Evolutionary conservation across 1,284 basidiomycete genomes (phyloP).

Genomic region (Coniophora puteana): DNA sequence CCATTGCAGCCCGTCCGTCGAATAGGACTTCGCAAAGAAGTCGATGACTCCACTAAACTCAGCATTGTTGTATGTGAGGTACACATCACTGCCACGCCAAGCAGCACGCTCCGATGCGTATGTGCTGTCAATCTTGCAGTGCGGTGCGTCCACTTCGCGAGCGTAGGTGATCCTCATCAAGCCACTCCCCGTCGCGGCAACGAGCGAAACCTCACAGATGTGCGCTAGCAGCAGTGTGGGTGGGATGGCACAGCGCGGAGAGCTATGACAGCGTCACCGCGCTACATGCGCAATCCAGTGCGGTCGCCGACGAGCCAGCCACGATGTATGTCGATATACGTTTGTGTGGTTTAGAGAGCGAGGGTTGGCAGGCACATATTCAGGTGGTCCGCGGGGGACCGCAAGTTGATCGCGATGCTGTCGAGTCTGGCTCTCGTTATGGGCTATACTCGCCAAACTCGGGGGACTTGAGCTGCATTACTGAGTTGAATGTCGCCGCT

Average conservation of each 20-base stretch:
- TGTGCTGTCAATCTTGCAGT: slow-evolving; percentile 41
- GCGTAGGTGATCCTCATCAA: slow-evolving; percentile 48
- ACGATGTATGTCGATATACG: slow-evolving; percentile 41
- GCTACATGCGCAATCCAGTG: slow-evolving; percentile 43
- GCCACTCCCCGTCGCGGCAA: slow-evolving; percentile 24
- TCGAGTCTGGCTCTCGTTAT: no score
- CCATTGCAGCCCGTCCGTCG: slow-evolving; percentile 32
- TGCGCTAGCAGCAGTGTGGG: slow-evolving; percentile 38
- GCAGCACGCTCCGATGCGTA: slow-evolving; percentile 46
- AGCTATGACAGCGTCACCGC: slow-evolving; percentile 47
- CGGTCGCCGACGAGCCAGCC: slow-evolving; percentile 56
- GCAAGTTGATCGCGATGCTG: slow-evolving; percentile 42
- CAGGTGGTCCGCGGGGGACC: slow-evolving; percentile 21
- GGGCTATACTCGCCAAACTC: slow-evolving; percentile 35
- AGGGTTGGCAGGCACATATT: slow-evolving; percentile 45
- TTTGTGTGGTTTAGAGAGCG: slow-evolving; percentile 34
- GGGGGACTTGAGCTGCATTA: slow-evolving; percentile 48
- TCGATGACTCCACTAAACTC: slow-evolving; percentile 47
- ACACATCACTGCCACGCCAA: slow-evolving; percentile 49
- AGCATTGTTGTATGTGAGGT: slow-evolving; percentile 50
- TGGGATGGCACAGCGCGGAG: slow-evolving; percentile 41
- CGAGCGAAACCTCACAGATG: slow-evolving; percentile 45
- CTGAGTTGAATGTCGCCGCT: slow-evolving; percentile 38
- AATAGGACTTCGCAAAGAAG: slow-evolving; percentile 41
- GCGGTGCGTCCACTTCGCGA: slow-evolving; percentile 30